These are phyloP conservation scores for Helminthosporium solani DNA, from an alignment of 2,329 filamentous ascomycete genomes.

Conservation along the genomic window DNA sequence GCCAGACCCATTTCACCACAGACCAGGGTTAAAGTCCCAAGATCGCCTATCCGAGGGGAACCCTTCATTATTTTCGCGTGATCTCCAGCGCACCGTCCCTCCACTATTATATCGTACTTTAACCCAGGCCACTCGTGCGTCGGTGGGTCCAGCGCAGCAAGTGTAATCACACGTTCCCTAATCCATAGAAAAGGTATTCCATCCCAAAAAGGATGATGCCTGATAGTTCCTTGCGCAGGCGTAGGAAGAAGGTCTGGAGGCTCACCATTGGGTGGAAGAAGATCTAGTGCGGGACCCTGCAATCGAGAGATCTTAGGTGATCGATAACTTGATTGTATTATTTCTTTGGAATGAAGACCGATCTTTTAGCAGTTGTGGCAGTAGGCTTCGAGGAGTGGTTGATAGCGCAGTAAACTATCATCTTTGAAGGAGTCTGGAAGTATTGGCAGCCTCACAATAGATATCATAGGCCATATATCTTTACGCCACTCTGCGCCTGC, in stretches of 20 bases:
- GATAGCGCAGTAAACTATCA: slow-evolving; percentile 12
- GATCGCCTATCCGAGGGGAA: slow-evolving; percentile 16
- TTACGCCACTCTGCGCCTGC: slow-evolving; percentile 3
- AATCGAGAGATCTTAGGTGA: slow-evolving; percentile 11
- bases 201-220: slow-evolving; percentile 17
- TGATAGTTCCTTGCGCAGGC: slow-evolving; percentile 10
- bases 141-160: slow-evolving; percentile 7
- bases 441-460: neutral
- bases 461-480: slow-evolving; percentile 4
- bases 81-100: slow-evolving; percentile 13
- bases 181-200: slow-evolving; percentile 17
- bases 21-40: slow-evolving; percentile 18
- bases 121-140: slow-evolving; percentile 9
- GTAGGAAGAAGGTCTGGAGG: slow-evolving; percentile 16
- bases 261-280: slow-evolving; percentile 1
- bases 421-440: slow-evolving; percentile 5
- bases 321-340: slow-evolving; percentile 5
- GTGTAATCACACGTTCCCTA: slow-evolving; percentile 11
- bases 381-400: slow-evolving; percentile 7
- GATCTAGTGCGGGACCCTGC: neutral
- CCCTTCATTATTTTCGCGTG: slow-evolving; percentile 6
- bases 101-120: slow-evolving; percentile 15
- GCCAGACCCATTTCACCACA: slow-evolving; percentile 14
- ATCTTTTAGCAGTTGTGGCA: slow-evolving; percentile 11
- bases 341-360: slow-evolving; percentile 10